Evolutionary conservation across 148 eudicot species (phyloP), one percentile per base, ranked within the genome.

Genomic region (Nepenthes mirabilis): DNA sequence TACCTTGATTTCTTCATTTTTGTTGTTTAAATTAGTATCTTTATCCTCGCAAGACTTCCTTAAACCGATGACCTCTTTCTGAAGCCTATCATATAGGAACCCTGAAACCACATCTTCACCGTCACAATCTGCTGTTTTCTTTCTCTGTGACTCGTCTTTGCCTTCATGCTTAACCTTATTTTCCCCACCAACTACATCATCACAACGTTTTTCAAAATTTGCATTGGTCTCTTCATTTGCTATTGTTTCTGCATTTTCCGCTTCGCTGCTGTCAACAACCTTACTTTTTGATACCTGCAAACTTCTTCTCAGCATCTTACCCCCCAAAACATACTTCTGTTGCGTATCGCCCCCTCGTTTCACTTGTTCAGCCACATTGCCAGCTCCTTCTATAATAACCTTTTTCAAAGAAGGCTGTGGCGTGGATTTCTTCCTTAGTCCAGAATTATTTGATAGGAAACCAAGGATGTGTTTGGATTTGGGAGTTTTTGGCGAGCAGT

Each of bases 1-100:
- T 76, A 84, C 96, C 96, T 80, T 83, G 60, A 80, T 79, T 78
- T 93, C 96, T 66, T 83, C 95, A 54, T 86, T 90, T 76, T 86
- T 93, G 57, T 71, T 72, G 43, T 62, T 65, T 70, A 86, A 66
- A 66, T 49, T 67, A 55, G 47, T 65, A 6, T 82, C 89, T 73
- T 86, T 88, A 52, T 63, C 74, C 62, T 79, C 87, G 66, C 88
- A 88, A 52, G 34, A 61, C 77, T 79, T 93, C 77, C 95, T 79
- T 55, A 82, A 74, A 63, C 64, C 58, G 52, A 84, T 75, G 47
- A 93, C 87, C 68, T 93, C 99, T 63, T 83, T 93, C 72, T 93
- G 99, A 60, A 93, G 85, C 76, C 74, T 79, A 69, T 88, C 96
- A 58, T 93, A 93, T 72, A 93, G 61, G 68, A 82, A 72, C 47